Evolutionary conservation across 495 filamentous ascomycete species (phyloP), one percentile per base, ranked within the genome.

Genomic region (Penicillium subrubescens): DNA sequence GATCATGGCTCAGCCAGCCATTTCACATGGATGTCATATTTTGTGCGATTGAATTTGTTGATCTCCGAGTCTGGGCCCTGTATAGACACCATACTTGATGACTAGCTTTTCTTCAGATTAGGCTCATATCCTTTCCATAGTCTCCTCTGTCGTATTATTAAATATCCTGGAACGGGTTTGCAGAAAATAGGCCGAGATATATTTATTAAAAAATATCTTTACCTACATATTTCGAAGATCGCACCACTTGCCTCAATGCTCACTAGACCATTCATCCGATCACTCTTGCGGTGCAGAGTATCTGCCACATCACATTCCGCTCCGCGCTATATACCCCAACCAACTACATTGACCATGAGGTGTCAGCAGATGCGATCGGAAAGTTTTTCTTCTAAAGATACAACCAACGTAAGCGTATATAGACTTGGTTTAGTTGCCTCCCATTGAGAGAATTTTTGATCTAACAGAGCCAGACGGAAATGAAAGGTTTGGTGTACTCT

Each of bases 401-500:
- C 39, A n/a, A 17, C 7, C 7, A 43, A 43, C 11, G 39, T 43
- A 43, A 43, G 39, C 14, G 1, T 17, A 43, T 17, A 19, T 17
- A n/a, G 3, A n/a, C 17, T 1, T 19, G 39, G 17, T 43, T 17
- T 39, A 17, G 39, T 43, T 8, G 8, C 15, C 39, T 5, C 14
- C 5, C 39, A 17, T 5, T 1, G 7, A n/a, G 15, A 43, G 39
- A 43, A 15, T 43, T n/a, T 1, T 43, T 43, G 3, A 43, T 43
- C 39, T 14, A 5, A 43, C n/a, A n/a, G 39, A 43, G 17, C 39
- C 15, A 43, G 39, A 19, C 39, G 17, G 15, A 43, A 17, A 61
- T 61, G 59, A 61, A 61, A 54, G 50, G 37, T 8, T 23, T 61
- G 3, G 46, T 69, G 1, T 69, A 69, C 34, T 59, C 55, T 4